Conservation (phyloP, 371 early-diverging fungal species). For the Mucor plumbeus region DNA sequence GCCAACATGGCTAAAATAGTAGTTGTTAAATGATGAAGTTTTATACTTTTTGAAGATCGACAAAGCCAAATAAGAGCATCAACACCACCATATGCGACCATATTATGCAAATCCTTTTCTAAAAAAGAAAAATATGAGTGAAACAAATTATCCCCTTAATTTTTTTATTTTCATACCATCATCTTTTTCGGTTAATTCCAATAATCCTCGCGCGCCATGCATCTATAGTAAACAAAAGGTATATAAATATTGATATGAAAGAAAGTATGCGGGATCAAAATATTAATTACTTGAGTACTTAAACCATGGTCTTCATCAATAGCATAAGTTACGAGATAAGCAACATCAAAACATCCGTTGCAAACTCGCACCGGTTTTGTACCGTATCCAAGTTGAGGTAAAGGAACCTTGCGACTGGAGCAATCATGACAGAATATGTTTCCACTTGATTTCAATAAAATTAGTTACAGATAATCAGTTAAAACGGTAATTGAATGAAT, state of each 20-base stretch:
- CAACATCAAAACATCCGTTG: slow-evolving; percentile 66
- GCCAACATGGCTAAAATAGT: slow-evolving; percentile 56
- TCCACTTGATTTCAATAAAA: slow-evolving; percentile 46
- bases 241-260: neutral
- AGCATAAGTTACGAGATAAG: slow-evolving; percentile 66
- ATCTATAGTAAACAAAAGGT: slow-evolving; percentile 37
- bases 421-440: slow-evolving; percentile 70
- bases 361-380: slow-evolving; percentile 66
- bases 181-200: slow-evolving; percentile 62
- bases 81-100: slow-evolving; percentile 63
- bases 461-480: neutral
- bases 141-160: neutral
- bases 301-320: slow-evolving; percentile 66
- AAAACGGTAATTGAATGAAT: neutral
- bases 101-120: slow-evolving; percentile 58
- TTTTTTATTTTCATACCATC: slow-evolving; percentile 40
- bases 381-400: slow-evolving; percentile 68
- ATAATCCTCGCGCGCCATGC: slow-evolving; percentile 67
- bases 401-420: slow-evolving; percentile 58
- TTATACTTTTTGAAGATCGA: slow-evolving; percentile 44
- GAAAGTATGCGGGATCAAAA: neutral
- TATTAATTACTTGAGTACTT: slow-evolving; percentile 56
- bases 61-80: slow-evolving; percentile 69
- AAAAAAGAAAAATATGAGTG: slow-evolving; percentile 5
- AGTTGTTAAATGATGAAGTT: slow-evolving; percentile 59